Percentiles rank a stretch among this genome's conserved stretches.
Conservation (phyloP, 768 basidiomycete species). For the Polyporus arcularius region DNA sequence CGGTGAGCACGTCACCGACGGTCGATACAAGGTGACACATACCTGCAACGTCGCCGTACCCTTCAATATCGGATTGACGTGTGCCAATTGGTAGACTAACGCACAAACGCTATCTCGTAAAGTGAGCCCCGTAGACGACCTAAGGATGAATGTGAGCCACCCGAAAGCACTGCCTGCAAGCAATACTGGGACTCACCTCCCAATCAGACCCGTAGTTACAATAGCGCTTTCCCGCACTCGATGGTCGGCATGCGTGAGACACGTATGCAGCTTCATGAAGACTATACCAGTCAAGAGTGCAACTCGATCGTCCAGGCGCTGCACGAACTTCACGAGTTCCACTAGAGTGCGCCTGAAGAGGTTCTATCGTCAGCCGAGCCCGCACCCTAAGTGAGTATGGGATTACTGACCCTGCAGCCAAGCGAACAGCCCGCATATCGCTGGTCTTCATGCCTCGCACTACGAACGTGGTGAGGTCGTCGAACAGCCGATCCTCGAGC, state of each 20-base stretch:
- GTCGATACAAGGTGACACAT: conserved; percentile 15
- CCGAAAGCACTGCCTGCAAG: no score
- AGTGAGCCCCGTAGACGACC: conserved; percentile 50
- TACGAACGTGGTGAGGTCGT: conserved; percentile 39
- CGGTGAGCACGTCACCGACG: conserved; percentile 3
- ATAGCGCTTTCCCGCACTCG: conserved; percentile 64
- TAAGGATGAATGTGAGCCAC: conserved; percentile 21
- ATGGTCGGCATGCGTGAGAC: conserved; percentile 48
- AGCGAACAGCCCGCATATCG: conserved; percentile 55
- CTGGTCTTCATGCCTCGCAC: conserved; percentile 51
- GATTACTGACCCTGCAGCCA: conserved; percentile 64
- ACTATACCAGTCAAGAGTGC: conserved; percentile 36
- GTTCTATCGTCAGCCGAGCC: conserved; percentile 2
- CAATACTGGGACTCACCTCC: conserved; percentile 34
- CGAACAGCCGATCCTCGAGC: conserved; percentile 23
- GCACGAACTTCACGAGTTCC: conserved; percentile 48
- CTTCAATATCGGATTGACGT: conserved; percentile 67
- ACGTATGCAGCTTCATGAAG: conserved; percentile 49
- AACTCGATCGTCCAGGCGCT: conserved; percentile 33
- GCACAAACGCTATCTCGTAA: conserved; percentile 61
- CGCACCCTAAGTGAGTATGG: background rate
- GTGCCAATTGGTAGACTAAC: conserved; percentile 66
- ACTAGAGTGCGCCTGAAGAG: conserved; percentile 47
- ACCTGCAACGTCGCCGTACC: conserved; percentile 72
- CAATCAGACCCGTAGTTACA: conserved; percentile 59